Conservation (phyloP, 306 rosid species). For the Cucumis cinereus region DNA sequence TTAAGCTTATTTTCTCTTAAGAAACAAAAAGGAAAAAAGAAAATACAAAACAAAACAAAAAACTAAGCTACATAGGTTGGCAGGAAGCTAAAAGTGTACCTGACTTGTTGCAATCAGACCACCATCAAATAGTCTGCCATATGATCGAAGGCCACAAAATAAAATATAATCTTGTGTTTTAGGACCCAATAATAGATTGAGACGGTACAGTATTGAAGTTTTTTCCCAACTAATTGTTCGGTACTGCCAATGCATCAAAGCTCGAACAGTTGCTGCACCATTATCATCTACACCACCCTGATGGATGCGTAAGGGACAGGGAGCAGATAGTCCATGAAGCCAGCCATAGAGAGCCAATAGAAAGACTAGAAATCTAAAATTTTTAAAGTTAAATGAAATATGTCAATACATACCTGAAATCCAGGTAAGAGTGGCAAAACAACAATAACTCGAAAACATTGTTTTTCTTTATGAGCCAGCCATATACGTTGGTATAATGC, state of each 20-base stretch:
- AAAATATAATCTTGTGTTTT: conserved; percentile 35
- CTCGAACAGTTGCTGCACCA: conserved; percentile 45
- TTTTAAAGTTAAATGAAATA: neutral
- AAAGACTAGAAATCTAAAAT: neutral
- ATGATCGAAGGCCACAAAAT: conserved; percentile 33
- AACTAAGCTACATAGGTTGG: neutral
- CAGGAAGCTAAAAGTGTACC: conserved; percentile 11
- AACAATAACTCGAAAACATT: conserved; percentile 28
- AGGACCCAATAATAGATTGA: conserved; percentile 20
- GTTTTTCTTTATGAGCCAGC: conserved; percentile 26
- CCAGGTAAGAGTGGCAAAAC: conserved; percentile 42
- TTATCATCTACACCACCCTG: conserved; percentile 39
- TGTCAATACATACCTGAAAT: conserved; percentile 24
- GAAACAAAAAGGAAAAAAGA: too few species aligned
- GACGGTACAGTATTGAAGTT: conserved; percentile 28
- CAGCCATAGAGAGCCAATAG: neutral
- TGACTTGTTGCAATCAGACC: conserved; percentile 40
- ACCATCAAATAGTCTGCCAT: conserved; percentile 33
- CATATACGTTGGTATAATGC: conserved; percentile 25
- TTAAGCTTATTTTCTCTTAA: too few species aligned
- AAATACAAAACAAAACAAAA: neutral
- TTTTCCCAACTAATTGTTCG: conserved; percentile 36
- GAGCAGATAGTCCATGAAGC: neutral
- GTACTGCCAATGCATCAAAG: conserved; percentile 44
- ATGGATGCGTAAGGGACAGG: neutral